Percentiles rank a stretch among this genome's conserved stretches.
Conservation (phyloP, 2,329 filamentous ascomycete species). For the Podosphaera xanthii region DNA sequence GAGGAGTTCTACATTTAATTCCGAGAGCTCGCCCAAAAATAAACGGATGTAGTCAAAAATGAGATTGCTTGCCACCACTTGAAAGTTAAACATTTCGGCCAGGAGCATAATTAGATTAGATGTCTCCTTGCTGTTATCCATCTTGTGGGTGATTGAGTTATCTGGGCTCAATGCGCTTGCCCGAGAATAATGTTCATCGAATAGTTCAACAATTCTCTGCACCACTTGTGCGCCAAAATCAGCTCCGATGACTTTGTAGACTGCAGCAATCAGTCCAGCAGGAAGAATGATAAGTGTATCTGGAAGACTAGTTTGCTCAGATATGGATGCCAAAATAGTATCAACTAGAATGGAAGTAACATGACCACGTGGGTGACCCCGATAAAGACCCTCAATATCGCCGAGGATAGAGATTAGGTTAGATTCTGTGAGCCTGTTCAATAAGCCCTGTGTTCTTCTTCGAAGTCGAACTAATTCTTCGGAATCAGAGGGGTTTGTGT, state of each 20-base stretch:
- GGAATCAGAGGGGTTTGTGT: constrained; percentile 34
- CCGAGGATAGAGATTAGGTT: constrained; percentile 68
- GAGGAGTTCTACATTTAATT: constrained; percentile 72
- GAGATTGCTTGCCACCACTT: constrained; percentile 59
- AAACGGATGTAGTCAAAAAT: constrained; percentile 79
- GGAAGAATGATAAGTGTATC: constrained; percentile 83
- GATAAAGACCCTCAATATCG: constrained; percentile 66
- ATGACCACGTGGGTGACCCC: constrained; percentile 63
- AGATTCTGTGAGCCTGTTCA: constrained; percentile 83
- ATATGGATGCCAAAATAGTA: constrained; percentile 55
- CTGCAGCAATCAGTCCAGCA: constrained; percentile 67
- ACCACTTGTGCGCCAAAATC: constrained; percentile 79
- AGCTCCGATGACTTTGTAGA: constrained; percentile 70
- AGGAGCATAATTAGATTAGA: constrained; percentile 66
- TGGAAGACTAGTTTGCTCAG: constrained; percentile 52
- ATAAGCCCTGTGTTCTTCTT: constrained; percentile 62
- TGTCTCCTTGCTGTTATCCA: constrained; percentile 30
- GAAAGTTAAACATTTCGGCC: constrained; percentile 77
- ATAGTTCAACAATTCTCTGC: constrained; percentile 52
- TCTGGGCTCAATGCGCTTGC: constrained; percentile 17
- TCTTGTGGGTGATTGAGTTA: constrained; percentile 10
- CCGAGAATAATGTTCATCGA: constrained; percentile 40
- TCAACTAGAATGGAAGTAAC: constrained; percentile 65
- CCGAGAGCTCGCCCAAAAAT: constrained; percentile 51
- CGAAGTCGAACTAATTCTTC: constrained; percentile 47